phyloP scores from a whole-genome alignment of 345 rosid species.

The Salix dunnii region DNA sequence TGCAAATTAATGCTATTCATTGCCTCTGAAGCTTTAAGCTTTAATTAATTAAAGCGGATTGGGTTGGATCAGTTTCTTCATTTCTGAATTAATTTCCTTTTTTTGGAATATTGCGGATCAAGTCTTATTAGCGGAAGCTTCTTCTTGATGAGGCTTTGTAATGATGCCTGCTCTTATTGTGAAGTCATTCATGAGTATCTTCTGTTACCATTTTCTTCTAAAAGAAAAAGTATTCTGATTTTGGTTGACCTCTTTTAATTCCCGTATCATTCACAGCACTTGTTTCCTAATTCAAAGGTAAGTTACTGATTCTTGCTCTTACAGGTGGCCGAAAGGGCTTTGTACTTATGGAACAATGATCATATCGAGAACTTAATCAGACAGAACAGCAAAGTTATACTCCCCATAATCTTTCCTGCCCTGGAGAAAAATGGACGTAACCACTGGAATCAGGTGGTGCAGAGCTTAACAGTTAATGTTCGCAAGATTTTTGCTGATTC shows the following conservation, averaged over 20 bases:
- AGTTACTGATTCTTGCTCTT: slow-evolving; percentile 9
- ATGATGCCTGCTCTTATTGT: not conserved
- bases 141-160: not conserved
- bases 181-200: not conserved
- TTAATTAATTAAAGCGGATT: too few relatives aligned
- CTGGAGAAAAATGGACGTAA: slow-evolving; percentile 49
- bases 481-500: slow-evolving; percentile 51
- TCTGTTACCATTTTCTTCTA: not conserved
- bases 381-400: slow-evolving; percentile 49
- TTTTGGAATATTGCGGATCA: not conserved
- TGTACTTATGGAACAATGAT: slow-evolving; percentile 72
- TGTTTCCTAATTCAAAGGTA: not conserved
- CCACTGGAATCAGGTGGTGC: slow-evolving; percentile 73
- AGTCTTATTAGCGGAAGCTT: not conserved
- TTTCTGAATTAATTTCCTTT: not conserved
- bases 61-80: not conserved
- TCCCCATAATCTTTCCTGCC: slow-evolving; percentile 60
- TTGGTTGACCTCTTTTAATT: not conserved
- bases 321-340: slow-evolving; percentile 77
- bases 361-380: slow-evolving; percentile 61
- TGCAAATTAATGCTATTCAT: not conserved
- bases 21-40: not conserved
- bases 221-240: not conserved
- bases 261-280: not conserved
- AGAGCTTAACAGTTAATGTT: slow-evolving; percentile 54